Evolutionary conservation across 2,329 filamentous ascomycete species (phyloP), one percentile per base, ranked within the genome.

Genomic region (Ophiostoma australiae): DNA sequence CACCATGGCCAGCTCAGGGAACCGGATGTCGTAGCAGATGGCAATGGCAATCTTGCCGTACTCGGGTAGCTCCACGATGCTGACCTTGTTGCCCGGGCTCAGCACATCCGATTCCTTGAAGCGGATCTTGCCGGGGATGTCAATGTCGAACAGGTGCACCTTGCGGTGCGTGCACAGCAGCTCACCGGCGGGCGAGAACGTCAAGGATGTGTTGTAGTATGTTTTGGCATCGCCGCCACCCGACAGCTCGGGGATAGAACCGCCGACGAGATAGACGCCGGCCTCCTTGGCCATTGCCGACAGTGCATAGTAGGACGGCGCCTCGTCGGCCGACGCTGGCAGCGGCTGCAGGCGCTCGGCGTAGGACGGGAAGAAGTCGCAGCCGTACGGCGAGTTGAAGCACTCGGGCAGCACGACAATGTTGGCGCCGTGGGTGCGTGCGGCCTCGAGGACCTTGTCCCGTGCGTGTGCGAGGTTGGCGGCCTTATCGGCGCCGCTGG

Each of bases 311-410:
- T 90, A 98, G 70, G 91, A 93, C 0, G 94, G 94, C 4, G 91
- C 90, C 76, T 91, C 87, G 66, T 87, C 85, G 73, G 83, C 79
- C 3, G 89, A 83, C 0, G 93, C 92, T 37, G 93, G 92, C 3
- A 89, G 90, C 0, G 93, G 92, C 68, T 83, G 81, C n/a, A 98
- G 89, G 1, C 88, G 90, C 81, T 99, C 95, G 75, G 95, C 94
- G 80, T 98, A 98, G 73, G 89, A 87, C 70, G 94, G 90, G 82
- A 99, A 99, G 84, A 90, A 94, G 77, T 93, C 80, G 75, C 89
- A 93, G 75, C 95, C 95, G 81, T 99, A 99, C 10, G 95, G 95
- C 61, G 92, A 96, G 84, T 99, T 99, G 88, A 99, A 99, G 85
- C 95, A 99, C 83, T 99, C 95, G 48, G 95, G 95, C 23, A 99